Conservation (phyloP, 192 early-diverging fungal species). For the Neocallimastix lanati region DNA sequence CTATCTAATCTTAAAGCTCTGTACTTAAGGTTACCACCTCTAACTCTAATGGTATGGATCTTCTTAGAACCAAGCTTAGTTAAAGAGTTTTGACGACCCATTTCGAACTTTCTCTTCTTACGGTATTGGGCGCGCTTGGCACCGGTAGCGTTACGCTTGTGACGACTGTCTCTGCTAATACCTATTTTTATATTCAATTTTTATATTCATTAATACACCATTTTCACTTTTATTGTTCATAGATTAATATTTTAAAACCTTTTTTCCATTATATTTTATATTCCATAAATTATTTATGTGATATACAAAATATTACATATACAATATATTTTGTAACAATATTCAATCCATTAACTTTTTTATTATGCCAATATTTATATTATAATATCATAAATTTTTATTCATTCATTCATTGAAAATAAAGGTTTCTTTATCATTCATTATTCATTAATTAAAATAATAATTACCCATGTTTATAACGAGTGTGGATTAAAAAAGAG, state of each 20-base stretch:
- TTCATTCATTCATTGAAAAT: neutral
- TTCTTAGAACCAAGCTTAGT: conserved; percentile 95
- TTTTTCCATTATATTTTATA: no score
- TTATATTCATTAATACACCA: neutral
- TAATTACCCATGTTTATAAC: neutral
- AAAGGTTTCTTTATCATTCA: neutral
- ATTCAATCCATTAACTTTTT: no score
- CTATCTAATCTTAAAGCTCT: conserved; percentile 89
- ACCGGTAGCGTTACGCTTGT: conserved; percentile 93
- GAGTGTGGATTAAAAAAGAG: neutral
- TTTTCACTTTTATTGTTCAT: no score
- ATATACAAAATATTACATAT: no score
- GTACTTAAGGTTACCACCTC: conserved; percentile 98
- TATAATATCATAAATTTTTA: neutral
- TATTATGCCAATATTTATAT: no score
- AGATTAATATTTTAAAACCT: no score
- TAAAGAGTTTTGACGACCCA: conserved; percentile 94
- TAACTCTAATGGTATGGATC: conserved; percentile 86
- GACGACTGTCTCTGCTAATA: conserved; percentile 98
- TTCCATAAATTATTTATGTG: no score
- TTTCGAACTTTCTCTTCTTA: conserved; percentile 99
- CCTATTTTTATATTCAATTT: conserved; percentile 25
- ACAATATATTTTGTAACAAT: no score
- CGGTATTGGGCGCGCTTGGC: conserved; percentile 98
- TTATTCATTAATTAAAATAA: neutral